Percentiles rank a stretch among this genome's conserved stretches.
Conservation (phyloP, 805 yeast species). For the Yamadazyma sp. region DNA sequence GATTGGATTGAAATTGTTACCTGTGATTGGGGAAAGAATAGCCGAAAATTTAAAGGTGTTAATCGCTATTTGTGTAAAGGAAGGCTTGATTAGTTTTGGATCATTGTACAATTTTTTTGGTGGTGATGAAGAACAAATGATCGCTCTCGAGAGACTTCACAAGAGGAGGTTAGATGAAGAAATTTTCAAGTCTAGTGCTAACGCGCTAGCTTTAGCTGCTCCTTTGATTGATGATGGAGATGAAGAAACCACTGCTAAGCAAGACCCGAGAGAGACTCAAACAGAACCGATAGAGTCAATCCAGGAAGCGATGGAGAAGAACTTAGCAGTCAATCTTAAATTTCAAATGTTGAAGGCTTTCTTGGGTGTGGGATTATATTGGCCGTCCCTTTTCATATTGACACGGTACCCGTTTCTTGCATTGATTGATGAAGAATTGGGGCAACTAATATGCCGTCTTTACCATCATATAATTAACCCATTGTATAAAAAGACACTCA, state of each 20-base stretch:
- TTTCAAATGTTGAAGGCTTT: slow-evolving; percentile 50
- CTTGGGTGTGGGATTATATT: slow-evolving; percentile 58
- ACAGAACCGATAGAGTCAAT: neutral
- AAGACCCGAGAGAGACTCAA: neutral
- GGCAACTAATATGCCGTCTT: slow-evolving; percentile 48
- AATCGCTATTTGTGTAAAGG: slow-evolving; percentile 59
- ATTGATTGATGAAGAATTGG: slow-evolving; percentile 49
- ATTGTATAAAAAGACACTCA: slow-evolving; percentile 31
- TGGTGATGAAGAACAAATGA: slow-evolving; percentile 53
- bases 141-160: slow-evolving; percentile 42
- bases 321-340: slow-evolving; percentile 15
- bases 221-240: slow-evolving; percentile 73
- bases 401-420: slow-evolving; percentile 63
- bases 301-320: slow-evolving; percentile 1
- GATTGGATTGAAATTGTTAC: slow-evolving; percentile 46
- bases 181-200: slow-evolving; percentile 61
- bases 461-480: slow-evolving; percentile 52
- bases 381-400: slow-evolving; percentile 61
- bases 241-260: slow-evolving; percentile 11
- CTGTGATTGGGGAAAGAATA: slow-evolving; percentile 24
- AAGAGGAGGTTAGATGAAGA: slow-evolving; percentile 51
- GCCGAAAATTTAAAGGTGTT: slow-evolving; percentile 47
- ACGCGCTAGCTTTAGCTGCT: slow-evolving; percentile 85
- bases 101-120: slow-evolving; percentile 55
- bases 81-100: slow-evolving; percentile 64